A percentile compares a stretch with the other conserved stretches of the same genome.
Conservation (phyloP, 257 asterid genomes). For the Cinchona pubescens region DNA sequence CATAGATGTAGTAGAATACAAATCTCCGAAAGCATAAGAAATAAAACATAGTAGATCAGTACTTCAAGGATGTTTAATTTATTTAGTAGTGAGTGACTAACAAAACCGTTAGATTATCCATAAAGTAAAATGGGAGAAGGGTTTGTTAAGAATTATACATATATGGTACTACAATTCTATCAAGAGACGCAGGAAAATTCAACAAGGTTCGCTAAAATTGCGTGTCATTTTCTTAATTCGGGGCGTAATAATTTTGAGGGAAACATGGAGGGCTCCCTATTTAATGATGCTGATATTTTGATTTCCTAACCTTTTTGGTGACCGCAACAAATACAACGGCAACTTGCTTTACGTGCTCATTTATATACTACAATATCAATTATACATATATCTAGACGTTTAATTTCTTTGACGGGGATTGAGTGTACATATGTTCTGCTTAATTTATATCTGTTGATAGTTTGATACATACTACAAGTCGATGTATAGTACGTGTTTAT, state of each 20-base stretch:
- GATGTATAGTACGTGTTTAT: no score
- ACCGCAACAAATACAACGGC: slow-evolving; percentile 11
- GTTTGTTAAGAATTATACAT: no score
- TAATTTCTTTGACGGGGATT: neutral
- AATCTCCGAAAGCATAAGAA: no score
- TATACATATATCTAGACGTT: neutral
- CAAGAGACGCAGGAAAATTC: slow-evolving; percentile 3
- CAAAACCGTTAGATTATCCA: no score
- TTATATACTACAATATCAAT: neutral
- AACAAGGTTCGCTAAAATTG: slow-evolving; percentile 3
- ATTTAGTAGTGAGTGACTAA: no score
- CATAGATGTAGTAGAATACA: no score
- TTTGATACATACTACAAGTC: no score
- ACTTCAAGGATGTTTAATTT: no score
- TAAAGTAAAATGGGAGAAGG: no score
- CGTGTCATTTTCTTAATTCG: neutral
- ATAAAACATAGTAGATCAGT: no score
- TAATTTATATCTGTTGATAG: no score
- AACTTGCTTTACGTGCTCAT: neutral
- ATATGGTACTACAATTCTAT: neutral
- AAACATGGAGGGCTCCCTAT: neutral
- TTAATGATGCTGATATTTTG: slow-evolving; percentile 4
- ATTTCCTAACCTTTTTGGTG: neutral
- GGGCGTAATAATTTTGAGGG: neutral
- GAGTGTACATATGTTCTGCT: no score